Evolutionary conservation across 371 early-diverging fungal genomes (phyloP), one percentile per base, ranked within the genome.

Genomic region (Mucor indicus): DNA sequence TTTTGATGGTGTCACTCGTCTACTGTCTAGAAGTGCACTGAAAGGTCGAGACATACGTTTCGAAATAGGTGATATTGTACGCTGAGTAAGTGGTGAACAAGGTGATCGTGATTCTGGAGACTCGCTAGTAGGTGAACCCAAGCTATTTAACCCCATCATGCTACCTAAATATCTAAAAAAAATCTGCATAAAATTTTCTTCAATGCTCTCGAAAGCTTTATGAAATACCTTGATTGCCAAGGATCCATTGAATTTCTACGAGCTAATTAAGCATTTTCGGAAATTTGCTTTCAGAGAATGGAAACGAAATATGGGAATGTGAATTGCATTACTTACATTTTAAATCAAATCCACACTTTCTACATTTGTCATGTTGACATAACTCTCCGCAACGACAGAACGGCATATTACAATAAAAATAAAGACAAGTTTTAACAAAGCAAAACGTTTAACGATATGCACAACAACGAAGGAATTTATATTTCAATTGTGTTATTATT

Each of bases 371-470:
- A 36, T 50, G 41, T 21, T 49, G 38, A 37, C 54, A 50, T 12
- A 68, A 31, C 50, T 72, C 68, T n/a, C 72, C 72, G 40, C 72
- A 72, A 10, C 58, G 50, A 57, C 72, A 72, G 44, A 53, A 67
- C 22, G 63, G 50, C 72, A 72, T 72, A 36, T 29, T 47, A n/a
- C 6, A 23, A n/a, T 35, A 35, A 41, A 35, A 15, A 35, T 16
- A 42, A 42, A 30, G 41, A 20, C 6, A 30, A 10, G 23, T 23
- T 24, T 24, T 35, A 46, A 11, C 12, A 37, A 27, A 19, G 25
- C 9, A 1, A 13, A 6, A 19, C 11, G 0, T 43, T 30, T 15
- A 32, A 10, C 9, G 23, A 20, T 11, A 23, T 17, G 21, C 31
- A 40, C 5, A 32, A 49, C 6, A 32, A n/a, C 15, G 13, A 35